These are phyloP conservation scores for Pseudogymnoascus destructans DNA, from an alignment of 2,329 filamentous ascomycete genomes.

Conservation along the genomic window DNA sequence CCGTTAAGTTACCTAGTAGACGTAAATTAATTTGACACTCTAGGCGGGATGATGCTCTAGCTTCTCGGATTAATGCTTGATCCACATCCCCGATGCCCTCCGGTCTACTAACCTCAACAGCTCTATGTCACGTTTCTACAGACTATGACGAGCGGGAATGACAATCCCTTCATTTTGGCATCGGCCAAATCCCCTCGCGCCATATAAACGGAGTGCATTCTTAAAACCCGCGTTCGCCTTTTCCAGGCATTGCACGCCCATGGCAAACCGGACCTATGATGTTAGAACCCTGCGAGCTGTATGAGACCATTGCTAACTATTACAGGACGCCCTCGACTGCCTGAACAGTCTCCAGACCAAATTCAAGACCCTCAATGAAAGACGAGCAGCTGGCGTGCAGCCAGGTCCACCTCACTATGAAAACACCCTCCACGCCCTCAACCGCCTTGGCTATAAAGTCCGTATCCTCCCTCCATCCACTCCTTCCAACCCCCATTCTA, in stretches of 20 bases:
- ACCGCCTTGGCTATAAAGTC: conserved; percentile 1
- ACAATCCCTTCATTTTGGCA: conserved; percentile 3
- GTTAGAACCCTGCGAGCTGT: neutral
- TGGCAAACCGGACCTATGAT: conserved; percentile 3
- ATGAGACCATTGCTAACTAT: neutral
- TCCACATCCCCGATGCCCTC: neutral
- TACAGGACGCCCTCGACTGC: conserved; percentile 67
- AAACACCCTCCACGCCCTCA: neutral
- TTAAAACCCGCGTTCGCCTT: neutral
- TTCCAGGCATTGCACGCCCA: neutral
- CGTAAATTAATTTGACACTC: neutral
- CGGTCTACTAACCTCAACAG: neutral
- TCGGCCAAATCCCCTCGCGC: neutral
- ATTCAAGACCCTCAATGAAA: conserved; percentile 64
- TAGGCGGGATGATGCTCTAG: neutral
- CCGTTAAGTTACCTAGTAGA: neutral
- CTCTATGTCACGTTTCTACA: neutral
- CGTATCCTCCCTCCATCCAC: neutral
- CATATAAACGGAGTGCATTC: neutral
- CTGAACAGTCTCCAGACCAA: conserved; percentile 89
- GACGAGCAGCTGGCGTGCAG: conserved; percentile 55
- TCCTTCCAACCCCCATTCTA: neutral
- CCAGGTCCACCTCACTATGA: conserved; percentile 6
- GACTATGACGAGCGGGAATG: neutral
- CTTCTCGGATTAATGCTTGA: neutral